Conservation (phyloP, 805 yeast species). For the Yamadazyma endophytica region DNA sequence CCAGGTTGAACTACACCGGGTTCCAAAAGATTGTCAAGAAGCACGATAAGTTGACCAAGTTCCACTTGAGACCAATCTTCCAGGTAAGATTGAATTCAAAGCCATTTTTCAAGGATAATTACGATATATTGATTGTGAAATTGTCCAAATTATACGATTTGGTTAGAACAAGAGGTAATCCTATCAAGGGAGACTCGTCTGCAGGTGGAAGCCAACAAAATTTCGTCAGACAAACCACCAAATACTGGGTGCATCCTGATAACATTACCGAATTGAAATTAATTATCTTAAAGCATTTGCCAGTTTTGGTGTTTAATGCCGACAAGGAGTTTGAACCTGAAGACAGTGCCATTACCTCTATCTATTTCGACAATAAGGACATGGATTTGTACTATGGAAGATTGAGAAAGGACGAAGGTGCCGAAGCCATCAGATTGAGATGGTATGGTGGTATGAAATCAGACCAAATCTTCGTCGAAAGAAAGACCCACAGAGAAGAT, state of each 20-base stretch:
- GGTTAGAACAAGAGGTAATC: conserved; percentile 94
- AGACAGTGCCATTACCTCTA: conserved; percentile 95
- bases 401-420: conserved; percentile 95
- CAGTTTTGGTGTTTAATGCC: conserved; percentile 94
- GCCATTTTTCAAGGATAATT: conserved; percentile 94
- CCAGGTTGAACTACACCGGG: conserved; percentile 92
- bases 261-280: conserved; percentile 94
- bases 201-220: conserved; percentile 99
- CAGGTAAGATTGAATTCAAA: conserved; percentile 89
- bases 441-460: conserved; percentile 99
- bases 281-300: conserved; percentile 88
- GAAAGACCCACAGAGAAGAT: conserved; percentile 98
- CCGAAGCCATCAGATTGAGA: conserved; percentile 95
- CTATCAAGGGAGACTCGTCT: conserved; percentile 88
- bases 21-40: conserved; percentile 95
- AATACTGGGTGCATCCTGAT: conserved; percentile 99
- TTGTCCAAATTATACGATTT: conserved; percentile 85
- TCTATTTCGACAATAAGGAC: conserved; percentile 86
- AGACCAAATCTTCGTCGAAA: conserved; percentile 89
- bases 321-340: conserved; percentile 93
- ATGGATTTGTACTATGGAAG: conserved; percentile 93
- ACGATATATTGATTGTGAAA: conserved; percentile 84
- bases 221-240: conserved; percentile 97
- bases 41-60: conserved; percentile 83
- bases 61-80: conserved; percentile 81